Evolutionary conservation across 768 basidiomycete genomes (phyloP).

Genomic region (Serpula lacrymans): DNA sequence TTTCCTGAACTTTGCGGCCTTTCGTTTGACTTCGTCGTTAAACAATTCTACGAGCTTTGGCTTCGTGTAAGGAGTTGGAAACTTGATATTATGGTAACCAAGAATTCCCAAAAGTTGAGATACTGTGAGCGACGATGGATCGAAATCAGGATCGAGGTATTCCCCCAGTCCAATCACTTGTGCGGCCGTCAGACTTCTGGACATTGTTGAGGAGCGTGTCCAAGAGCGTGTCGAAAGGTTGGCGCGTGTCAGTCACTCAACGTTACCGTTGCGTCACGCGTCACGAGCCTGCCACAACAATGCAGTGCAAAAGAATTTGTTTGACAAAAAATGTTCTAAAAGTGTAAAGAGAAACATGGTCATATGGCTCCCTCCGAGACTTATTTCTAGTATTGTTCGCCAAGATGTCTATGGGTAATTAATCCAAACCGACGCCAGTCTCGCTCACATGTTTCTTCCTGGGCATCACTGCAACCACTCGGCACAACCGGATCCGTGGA

Average conservation of each 20-base stretch:
- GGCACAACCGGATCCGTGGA: no score
- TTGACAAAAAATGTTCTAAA: no score
- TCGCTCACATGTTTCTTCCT: no score
- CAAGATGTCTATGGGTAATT: no score
- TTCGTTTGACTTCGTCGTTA: conserved; percentile 69
- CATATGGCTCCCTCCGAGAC: no score
- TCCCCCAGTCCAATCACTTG: conserved; percentile 73
- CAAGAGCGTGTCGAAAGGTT: conserved; percentile 6
- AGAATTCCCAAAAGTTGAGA: conserved; percentile 79
- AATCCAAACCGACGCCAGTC: no score
- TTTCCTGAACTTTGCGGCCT: conserved; percentile 52
- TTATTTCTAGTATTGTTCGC: no score
- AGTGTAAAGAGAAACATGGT: no score
- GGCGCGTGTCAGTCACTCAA: conserved; percentile 4
- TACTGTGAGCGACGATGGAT: conserved; percentile 69
- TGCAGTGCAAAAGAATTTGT: no score
- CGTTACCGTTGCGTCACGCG: conserved; percentile 5
- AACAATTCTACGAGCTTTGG: conserved; percentile 75
- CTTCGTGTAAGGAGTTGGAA: conserved; percentile 74
- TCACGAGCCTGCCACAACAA: no score
- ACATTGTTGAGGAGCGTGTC: conserved; percentile 45
- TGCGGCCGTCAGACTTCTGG: conserved; percentile 66
- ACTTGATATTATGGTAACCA: conserved; percentile 71
- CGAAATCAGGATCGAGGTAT: conserved; percentile 78
- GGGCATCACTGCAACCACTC: no score